These are phyloP conservation scores for Pseudogymnoascus sp. DNA, from an alignment of 2,329 filamentous ascomycete species.

Conservation along the genomic window DNA sequence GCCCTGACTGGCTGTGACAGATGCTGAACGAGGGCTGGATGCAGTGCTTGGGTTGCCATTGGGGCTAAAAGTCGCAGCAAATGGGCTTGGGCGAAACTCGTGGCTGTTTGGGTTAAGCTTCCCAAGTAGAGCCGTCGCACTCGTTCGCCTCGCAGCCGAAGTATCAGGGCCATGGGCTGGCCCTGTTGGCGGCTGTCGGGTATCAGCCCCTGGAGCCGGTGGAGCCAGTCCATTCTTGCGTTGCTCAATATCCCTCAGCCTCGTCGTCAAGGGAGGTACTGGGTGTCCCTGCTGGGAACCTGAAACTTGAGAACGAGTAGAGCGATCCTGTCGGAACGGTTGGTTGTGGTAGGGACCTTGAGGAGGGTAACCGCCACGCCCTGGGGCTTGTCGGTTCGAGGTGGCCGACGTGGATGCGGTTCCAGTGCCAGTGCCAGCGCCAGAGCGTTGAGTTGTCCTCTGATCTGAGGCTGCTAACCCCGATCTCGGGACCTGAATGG, in stretches of 20 bases:
- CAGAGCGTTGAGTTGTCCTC: constrained; percentile 29
- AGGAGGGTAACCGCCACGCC: constrained; percentile 31
- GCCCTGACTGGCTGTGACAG: constrained; percentile 27
- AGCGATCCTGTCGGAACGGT: constrained; percentile 26
- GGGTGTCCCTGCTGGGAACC: background rate
- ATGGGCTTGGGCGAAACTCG: constrained; percentile 81
- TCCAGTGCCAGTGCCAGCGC: constrained; percentile 42
- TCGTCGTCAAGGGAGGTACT: constrained; percentile 17
- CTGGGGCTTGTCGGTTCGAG: constrained; percentile 22
- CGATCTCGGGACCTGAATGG: constrained; percentile 20
- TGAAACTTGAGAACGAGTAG: constrained; percentile 17
- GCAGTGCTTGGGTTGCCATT: constrained; percentile 50
- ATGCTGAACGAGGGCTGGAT: constrained; percentile 60
- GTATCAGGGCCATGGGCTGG: constrained; percentile 51
- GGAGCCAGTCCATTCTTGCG: constrained; percentile 6
- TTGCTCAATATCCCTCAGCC: constrained; percentile 23
- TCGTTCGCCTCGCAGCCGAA: constrained; percentile 45
- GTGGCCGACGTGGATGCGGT: constrained; percentile 19
- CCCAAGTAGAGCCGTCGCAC: constrained; percentile 41
- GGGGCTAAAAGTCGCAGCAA: constrained; percentile 73
- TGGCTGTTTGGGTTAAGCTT: constrained; percentile 58
- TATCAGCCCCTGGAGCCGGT: constrained; percentile 46
- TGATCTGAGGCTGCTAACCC: constrained; percentile 29
- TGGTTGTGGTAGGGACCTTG: constrained; percentile 32
- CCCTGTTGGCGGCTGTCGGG: constrained; percentile 64